Base-by-base conservation (phyloP, 345 rosid species). In the Linum trigynum region DNA sequence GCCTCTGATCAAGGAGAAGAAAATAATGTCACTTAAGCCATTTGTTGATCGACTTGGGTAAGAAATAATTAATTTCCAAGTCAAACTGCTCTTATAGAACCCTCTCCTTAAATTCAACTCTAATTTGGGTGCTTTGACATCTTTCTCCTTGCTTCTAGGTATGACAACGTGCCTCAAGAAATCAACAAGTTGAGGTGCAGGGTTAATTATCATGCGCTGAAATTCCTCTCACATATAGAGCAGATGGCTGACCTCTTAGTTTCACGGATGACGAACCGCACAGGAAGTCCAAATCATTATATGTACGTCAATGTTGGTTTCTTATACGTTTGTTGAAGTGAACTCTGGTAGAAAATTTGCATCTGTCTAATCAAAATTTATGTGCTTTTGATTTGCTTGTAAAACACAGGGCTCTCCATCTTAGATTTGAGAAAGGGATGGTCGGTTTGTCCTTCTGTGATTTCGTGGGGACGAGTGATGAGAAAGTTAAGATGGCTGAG, bases 401-500 rank as follows among this genome's bases (percentile, higher is more conserved):
- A 64, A 77, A 65, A 56, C 67, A 70, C 80, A 95, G 99, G 99
- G 97, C 99, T 43, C 92, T 95, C 71, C 99, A 95, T 82, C 99
- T 95, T 75, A 86, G 99, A 79, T 95, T 95, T 74, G 99, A 95
- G 81, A 95, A 95, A 73, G 99, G 99, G 62, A 95, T 95, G 99
- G 99, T 91, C 38, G 97, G 99, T 61, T 72, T 95, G 69, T 95
- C 99, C 0, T 95, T 95, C 69, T 95, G 99, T 40, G 98, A 95
- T 79, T 95, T 95, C 67, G 94, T 95, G 74, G 98, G 98, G 37
- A 87, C 96, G 65, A 86, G 98, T 80, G 98, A 91, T 70, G 99
- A 95, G 89, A 95, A 95, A 74, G 89, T 79, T 67, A 81, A 32
- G 85, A 91, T 95, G 99, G 96, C 96, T 17, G 94, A 81, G 71